Evolutionary conservation across 192 early-diverging fungal genomes (phyloP).

Genomic region (Endogone sp.): DNA sequence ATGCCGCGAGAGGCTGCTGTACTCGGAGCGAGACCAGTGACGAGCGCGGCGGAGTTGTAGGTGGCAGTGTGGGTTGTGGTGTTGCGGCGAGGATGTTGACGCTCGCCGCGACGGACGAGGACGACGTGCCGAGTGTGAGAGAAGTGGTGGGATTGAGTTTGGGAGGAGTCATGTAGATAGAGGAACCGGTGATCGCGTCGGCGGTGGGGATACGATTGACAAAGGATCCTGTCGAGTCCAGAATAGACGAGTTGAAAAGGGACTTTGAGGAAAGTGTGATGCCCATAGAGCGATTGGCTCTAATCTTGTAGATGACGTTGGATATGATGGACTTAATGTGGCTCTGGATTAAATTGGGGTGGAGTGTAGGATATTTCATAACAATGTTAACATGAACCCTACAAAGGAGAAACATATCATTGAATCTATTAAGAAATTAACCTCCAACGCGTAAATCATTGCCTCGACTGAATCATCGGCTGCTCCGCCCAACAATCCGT

Average conservation of each 20-base stretch:
- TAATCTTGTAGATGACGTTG: constrained; percentile 61
- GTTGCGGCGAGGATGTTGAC: not conserved
- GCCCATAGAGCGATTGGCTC: constrained; percentile 59
- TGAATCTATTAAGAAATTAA: no score
- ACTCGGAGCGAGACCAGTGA: not conserved
- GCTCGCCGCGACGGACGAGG: not conserved
- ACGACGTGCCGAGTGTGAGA: not conserved
- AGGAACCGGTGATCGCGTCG: not conserved
- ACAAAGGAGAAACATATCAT: no score
- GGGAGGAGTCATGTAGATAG: not conserved
- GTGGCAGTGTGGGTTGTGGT: constrained; percentile 7
- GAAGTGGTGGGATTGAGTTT: not conserved
- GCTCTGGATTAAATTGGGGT: constrained; percentile 19
- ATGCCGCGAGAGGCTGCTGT: not conserved
- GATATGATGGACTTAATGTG: constrained; percentile 67
- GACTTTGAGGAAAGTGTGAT: constrained; percentile 13
- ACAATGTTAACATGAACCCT: no score
- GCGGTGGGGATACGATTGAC: not conserved
- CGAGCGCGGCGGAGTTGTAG: not conserved
- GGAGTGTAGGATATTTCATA: no score
- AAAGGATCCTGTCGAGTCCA: not conserved
- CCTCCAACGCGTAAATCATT: constrained; percentile 66
- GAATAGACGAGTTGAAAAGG: constrained; percentile 9
- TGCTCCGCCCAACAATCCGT: constrained; percentile 62
- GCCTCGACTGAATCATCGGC: constrained; percentile 56